Conservation (phyloP, 2,329 filamentous ascomycete genomes). For the Claviceps citrina region DNA sequence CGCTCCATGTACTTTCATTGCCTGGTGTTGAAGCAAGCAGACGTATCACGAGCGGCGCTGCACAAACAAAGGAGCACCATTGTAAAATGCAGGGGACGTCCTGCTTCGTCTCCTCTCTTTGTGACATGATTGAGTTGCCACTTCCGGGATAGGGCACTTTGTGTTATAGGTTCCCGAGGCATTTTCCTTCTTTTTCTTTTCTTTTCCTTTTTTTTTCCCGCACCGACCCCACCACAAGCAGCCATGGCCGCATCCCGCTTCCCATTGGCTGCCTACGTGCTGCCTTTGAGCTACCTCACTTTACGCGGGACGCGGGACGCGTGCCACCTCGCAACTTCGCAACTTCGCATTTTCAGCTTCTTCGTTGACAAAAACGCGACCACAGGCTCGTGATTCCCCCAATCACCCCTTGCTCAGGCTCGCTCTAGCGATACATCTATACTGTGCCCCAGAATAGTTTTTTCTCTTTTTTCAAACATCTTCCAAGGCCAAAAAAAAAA, state of each 20-base stretch:
- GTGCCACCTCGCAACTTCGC: too few relatives aligned
- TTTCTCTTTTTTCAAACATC: too few relatives aligned
- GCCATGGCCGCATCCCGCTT: background rate
- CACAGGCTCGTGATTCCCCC: background rate
- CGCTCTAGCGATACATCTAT: too few relatives aligned
- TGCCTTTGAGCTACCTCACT: constrained; percentile 8
- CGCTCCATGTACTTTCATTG: constrained; percentile 10
- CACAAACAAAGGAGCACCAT: constrained; percentile 21
- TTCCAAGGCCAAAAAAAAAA: too few relatives aligned
- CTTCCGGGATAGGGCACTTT: background rate
- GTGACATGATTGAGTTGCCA: background rate
- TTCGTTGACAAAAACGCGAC: constrained; percentile 15
- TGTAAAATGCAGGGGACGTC: too few relatives aligned
- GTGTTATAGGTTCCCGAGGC: too few relatives aligned
- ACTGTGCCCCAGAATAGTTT: too few relatives aligned
- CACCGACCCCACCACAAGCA: background rate
- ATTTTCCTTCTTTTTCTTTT: too few relatives aligned
- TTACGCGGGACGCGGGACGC: constrained; percentile 27
- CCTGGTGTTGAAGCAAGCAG: constrained; percentile 18
- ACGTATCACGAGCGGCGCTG: constrained; percentile 17
- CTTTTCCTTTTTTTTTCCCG: too few relatives aligned
- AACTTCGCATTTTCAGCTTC: constrained; percentile 5
- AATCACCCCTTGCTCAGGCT: background rate
- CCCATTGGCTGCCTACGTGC: constrained; percentile 1
- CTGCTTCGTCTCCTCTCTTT: background rate